These are phyloP conservation scores for Patellaria atrata DNA, from an alignment of 495 filamentous ascomycete genomes.

Conservation along the genomic window DNA sequence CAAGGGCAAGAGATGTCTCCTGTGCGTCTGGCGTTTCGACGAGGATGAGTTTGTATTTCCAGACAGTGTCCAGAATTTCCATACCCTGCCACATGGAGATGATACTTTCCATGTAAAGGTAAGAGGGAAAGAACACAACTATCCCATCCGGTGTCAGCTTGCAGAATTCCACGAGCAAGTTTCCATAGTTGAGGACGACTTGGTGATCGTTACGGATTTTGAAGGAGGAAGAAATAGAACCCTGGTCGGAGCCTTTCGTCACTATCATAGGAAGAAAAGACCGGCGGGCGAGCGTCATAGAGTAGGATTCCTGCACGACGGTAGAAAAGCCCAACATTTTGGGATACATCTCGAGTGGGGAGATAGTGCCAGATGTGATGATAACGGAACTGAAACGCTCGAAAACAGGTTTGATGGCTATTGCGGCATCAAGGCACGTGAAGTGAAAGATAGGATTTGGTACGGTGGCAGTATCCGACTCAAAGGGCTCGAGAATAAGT, in stretches of 20 bases:
- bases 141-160: constrained; percentile 92
- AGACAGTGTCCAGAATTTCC: constrained; percentile 92
- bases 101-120: constrained; percentile 98
- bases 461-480: constrained; percentile 88
- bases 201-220: constrained; percentile 87
- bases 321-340: constrained; percentile 91
- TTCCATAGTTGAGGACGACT: constrained; percentile 91
- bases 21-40: constrained; percentile 97
- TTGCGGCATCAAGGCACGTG: constrained; percentile 92
- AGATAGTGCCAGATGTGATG: constrained; percentile 95
- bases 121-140: constrained; percentile 97
- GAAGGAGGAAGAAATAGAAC: constrained; percentile 78
- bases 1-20: constrained; percentile 88
- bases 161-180: constrained; percentile 79
- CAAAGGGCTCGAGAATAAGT: constrained; percentile 89
- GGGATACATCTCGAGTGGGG: constrained; percentile 96
- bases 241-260: constrained; percentile 86
- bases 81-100: constrained; percentile 99
- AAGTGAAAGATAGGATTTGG: constrained; percentile 94
- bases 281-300: constrained; percentile 87
- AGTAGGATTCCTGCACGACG: constrained; percentile 91
- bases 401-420: constrained; percentile 95
- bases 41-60: constrained; percentile 97
- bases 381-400: constrained; percentile 96
- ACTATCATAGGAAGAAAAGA: constrained; percentile 98